These are phyloP conservation scores for Echeveria elegans DNA, from an alignment of 164 flowering plant genomes.

Conservation along the genomic window DNA sequence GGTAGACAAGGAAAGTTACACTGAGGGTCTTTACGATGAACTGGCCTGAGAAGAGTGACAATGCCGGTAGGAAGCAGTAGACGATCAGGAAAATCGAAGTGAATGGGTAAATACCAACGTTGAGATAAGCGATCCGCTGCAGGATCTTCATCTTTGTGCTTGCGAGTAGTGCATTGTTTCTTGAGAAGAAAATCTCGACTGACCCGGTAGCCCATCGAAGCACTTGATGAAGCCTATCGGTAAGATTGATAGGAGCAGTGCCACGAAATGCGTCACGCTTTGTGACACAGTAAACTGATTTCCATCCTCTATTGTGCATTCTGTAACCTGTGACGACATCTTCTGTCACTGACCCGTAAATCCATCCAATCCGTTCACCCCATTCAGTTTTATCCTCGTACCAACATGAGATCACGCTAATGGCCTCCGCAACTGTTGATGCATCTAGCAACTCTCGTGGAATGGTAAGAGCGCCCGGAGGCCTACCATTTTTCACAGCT, in stretches of 20 bases:
- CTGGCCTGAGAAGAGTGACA: constrained; percentile 66
- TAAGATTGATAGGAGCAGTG: constrained; percentile 61
- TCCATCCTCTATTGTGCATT: too few species aligned
- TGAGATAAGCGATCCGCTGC: neutral
- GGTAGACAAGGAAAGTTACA: constrained; percentile 46
- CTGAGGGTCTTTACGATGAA: constrained; percentile 59
- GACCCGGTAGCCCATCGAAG: constrained; percentile 29
- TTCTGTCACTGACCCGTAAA: constrained; percentile 68
- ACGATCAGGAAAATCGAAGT: constrained; percentile 56
- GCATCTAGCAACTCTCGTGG: too few species aligned
- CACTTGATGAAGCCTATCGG: constrained; percentile 9
- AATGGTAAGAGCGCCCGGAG: neutral
- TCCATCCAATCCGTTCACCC: constrained; percentile 69
- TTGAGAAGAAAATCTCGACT: constrained; percentile 59
- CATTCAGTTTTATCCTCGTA: constrained; percentile 72
- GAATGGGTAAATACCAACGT: constrained; percentile 17
- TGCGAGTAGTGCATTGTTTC: constrained; percentile 55
- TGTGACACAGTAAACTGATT: constrained; percentile 56
- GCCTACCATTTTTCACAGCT: constrained; percentile 32
- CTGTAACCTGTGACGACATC: neutral
- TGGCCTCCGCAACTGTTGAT: too few species aligned
- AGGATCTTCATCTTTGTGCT: constrained; percentile 11
- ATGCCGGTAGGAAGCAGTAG: constrained; percentile 68
- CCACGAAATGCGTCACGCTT: constrained; percentile 65
- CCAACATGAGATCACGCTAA: constrained; percentile 25